Evolutionary conservation across 305 asterid genomes (phyloP).

Genomic region (Rubia balearica): DNA sequence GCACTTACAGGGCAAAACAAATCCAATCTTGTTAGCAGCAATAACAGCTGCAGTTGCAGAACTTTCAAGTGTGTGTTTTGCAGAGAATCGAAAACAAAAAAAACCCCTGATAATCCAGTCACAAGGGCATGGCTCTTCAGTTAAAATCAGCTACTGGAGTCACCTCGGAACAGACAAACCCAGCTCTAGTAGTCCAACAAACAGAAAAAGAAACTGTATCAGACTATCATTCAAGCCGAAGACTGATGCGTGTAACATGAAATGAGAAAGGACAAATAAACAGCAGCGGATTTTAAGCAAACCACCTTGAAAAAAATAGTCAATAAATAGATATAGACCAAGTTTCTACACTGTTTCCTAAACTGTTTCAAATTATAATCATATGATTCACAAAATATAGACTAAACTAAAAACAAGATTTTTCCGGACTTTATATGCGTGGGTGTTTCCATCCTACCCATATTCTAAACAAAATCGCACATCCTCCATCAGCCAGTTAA

Average conservation of each 20-base stretch:
- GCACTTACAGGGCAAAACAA: background rate
- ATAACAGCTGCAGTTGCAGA: slow-evolving; percentile 16
- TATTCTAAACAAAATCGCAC: background rate
- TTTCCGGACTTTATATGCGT: no score
- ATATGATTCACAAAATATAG: background rate
- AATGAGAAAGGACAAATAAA: background rate
- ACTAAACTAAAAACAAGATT: background rate
- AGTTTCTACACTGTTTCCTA: background rate
- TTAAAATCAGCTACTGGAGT: slow-evolving; percentile 35
- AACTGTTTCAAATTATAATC: background rate
- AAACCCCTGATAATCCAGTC: slow-evolving; percentile 25
- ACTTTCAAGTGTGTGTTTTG: slow-evolving; percentile 22
- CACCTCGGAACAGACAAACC: slow-evolving; percentile 95
- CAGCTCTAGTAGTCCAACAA: slow-evolving; percentile 54
- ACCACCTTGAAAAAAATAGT: background rate
- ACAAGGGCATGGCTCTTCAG: slow-evolving; percentile 25
- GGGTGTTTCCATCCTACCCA: background rate
- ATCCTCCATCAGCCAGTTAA: background rate
- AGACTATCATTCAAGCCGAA: slow-evolving; percentile 20
- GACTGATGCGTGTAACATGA: no score
- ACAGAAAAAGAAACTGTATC: slow-evolving; percentile 35
- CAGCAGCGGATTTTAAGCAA: background rate
- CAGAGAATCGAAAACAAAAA: slow-evolving; percentile 17
- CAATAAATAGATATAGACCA: background rate
- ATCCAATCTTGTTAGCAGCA: slow-evolving; percentile 10